Percentiles rank a stretch among this genome's conserved stretches.
phyloP scores from a whole-genome alignment of 176 grass and related monocot species.

The Oryza rufipogon region DNA sequence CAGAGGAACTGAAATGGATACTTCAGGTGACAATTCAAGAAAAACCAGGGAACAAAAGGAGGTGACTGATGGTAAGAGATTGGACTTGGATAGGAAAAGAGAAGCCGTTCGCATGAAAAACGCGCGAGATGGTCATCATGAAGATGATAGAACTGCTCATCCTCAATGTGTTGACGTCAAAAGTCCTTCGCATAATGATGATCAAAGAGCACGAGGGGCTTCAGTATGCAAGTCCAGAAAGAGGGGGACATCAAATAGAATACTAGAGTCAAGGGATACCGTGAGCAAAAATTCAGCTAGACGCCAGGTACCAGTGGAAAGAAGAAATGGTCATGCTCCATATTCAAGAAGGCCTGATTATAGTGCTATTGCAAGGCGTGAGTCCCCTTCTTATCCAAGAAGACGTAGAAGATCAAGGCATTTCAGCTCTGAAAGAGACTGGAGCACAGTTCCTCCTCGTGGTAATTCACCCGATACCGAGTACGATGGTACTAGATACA shows the following conservation, averaged over 20 bases:
- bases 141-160: slow-evolving; percentile 5
- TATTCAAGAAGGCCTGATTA: not conserved
- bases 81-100: slow-evolving; percentile 7
- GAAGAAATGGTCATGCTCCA: slow-evolving; percentile 1
- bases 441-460: not conserved
- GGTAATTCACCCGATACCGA: not conserved
- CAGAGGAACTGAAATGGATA: slow-evolving; percentile 17
- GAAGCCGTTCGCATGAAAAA: not conserved
- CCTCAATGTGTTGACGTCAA: not conserved
- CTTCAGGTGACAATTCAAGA: slow-evolving; percentile 29
- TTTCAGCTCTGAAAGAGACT: not conserved
- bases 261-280: not conserved
- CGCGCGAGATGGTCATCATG: not conserved
- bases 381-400: not conserved
- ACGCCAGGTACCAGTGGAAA: slow-evolving; percentile 14
- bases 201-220: not conserved
- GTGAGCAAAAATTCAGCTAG: slow-evolving; percentile 24
- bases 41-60: not conserved
- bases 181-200: not conserved
- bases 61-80: not conserved
- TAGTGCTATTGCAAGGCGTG: not conserved
- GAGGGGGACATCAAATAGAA: not conserved
- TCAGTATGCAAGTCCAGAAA: slow-evolving; percentile 20
- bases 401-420: not conserved
- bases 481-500: not conserved